phyloP scores from a whole-genome alignment of 768 basidiomycete genomes.

The Collybia sp. region DNA sequence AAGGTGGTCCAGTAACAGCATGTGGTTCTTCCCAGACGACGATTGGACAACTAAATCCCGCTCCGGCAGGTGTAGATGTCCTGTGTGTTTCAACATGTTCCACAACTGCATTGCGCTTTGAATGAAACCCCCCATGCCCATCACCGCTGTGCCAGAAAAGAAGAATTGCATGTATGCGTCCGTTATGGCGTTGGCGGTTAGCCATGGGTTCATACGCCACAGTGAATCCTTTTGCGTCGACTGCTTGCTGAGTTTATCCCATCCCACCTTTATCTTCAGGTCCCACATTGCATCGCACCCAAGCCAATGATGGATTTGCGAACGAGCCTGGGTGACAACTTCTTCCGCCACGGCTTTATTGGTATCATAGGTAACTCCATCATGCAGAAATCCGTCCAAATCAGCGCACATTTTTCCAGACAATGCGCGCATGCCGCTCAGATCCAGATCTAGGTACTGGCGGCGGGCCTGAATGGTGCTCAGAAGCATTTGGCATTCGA shows the following conservation, averaged over 20 bases:
- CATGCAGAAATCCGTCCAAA: not conserved
- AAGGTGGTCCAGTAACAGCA: too few relatives aligned
- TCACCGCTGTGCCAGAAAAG: not conserved
- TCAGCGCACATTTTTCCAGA: not conserved
- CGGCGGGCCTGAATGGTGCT: conserved; percentile 3
- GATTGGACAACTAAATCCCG: not conserved
- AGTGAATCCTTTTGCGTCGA: conserved; percentile 1
- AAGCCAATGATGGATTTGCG: not conserved
- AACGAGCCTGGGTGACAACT: not conserved
- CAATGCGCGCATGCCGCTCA: not conserved
- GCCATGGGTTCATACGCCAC: conserved; percentile 4
- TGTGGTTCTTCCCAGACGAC: too few relatives aligned
- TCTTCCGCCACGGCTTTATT: not conserved
- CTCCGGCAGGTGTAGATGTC: conserved; percentile 1
- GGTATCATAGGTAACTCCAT: not conserved
- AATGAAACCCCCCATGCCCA: conserved; percentile 3
- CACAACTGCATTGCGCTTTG: conserved; percentile 6
- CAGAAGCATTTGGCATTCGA: conserved; percentile 4
- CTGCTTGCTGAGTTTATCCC: conserved; percentile 2
- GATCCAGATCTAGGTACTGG: conserved; percentile 3
- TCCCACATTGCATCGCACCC: not conserved
- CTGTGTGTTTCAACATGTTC: conserved; percentile 6
- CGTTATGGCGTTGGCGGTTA: conserved; percentile 1
- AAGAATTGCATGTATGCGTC: conserved; percentile 1
- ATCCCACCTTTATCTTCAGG: not conserved